Conservation (phyloP, 2,329 filamentous ascomycete species). For the Cladosporium phlei region DNA sequence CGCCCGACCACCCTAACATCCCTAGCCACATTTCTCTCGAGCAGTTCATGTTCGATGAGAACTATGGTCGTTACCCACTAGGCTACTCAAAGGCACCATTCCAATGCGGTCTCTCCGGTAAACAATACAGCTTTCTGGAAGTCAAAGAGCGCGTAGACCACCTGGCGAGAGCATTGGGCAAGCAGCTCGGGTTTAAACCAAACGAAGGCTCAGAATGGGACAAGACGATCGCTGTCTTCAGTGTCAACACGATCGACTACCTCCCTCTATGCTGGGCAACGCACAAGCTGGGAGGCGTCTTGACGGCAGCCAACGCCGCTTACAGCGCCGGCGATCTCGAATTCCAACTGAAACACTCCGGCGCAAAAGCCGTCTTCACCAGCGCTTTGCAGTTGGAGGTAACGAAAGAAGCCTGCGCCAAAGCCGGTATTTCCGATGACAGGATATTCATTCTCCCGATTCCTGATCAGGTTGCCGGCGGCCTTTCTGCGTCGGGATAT, state of each 20-base stretch:
- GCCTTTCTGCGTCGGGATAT: slow-evolving; percentile 48
- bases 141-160: slow-evolving; percentile 62
- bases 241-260: slow-evolving; percentile 80
- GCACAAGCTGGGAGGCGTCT: slow-evolving; percentile 68
- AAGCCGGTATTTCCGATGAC: slow-evolving; percentile 57
- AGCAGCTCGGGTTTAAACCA: slow-evolving; percentile 66
- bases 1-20: slow-evolving; percentile 58
- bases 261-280: slow-evolving; percentile 68
- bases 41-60: slow-evolving; percentile 72
- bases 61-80: slow-evolving; percentile 61
- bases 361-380: slow-evolving; percentile 67
- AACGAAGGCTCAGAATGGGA: slow-evolving; percentile 74
- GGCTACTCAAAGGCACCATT: slow-evolving; percentile 64
- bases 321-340: slow-evolving; percentile 66
- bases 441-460: slow-evolving; percentile 66
- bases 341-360: slow-evolving; percentile 66
- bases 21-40: slow-evolving; percentile 70
- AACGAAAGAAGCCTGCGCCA: slow-evolving; percentile 60
- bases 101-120: slow-evolving; percentile 70
- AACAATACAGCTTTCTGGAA: slow-evolving; percentile 59
- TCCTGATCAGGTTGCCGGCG: slow-evolving; percentile 50
- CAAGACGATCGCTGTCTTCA: slow-evolving; percentile 71
- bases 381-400: slow-evolving; percentile 62
- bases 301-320: slow-evolving; percentile 69
- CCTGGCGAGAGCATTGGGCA: slow-evolving; percentile 63